phyloP scores from a whole-genome alignment of 2,329 filamentous ascomycete genomes.

The Ascosphaera acerosa region DNA sequence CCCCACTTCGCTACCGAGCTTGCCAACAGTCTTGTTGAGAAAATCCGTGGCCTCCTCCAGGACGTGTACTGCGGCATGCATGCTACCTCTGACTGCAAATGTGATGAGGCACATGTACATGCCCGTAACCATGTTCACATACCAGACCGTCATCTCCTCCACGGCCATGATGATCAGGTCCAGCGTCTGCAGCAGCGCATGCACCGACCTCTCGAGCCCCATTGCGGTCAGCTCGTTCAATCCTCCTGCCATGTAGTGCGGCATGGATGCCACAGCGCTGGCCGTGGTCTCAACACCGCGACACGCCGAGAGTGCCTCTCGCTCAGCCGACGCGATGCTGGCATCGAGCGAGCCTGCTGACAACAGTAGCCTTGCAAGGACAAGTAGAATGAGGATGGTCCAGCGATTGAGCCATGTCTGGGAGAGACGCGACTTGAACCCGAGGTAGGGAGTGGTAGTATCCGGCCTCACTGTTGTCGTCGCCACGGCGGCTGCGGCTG shows the following conservation, averaged over 20 bases:
- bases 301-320: constrained; percentile 68
- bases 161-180: constrained; percentile 57
- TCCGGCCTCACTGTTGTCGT: constrained; percentile 20
- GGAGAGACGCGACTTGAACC: constrained; percentile 65
- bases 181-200: constrained; percentile 55
- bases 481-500: too few species aligned
- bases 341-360: constrained; percentile 46
- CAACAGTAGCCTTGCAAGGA: constrained; percentile 58
- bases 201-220: constrained; percentile 56
- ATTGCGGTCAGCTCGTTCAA: constrained; percentile 66
- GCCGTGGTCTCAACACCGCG: constrained; percentile 79
- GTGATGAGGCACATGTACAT: constrained; percentile 82
- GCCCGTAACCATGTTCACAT: constrained; percentile 72
- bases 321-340: constrained; percentile 49
- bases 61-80: constrained; percentile 41
- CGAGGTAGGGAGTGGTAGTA: constrained; percentile 71
- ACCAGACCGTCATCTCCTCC: constrained; percentile 69
- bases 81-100: constrained; percentile 51
- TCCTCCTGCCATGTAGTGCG: constrained; percentile 71
- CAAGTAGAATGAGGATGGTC: constrained; percentile 70
- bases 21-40: constrained; percentile 29
- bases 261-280: constrained; percentile 93
- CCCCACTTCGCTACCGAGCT: constrained; percentile 22
- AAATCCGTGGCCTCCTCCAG: constrained; percentile 34
- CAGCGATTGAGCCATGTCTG: constrained; percentile 96